A percentile compares a stretch with the other conserved stretches of the same genome.
phyloP scores from a whole-genome alignment of 1,284 basidiomycete species.

The Cystobasidium pallidum region DNA sequence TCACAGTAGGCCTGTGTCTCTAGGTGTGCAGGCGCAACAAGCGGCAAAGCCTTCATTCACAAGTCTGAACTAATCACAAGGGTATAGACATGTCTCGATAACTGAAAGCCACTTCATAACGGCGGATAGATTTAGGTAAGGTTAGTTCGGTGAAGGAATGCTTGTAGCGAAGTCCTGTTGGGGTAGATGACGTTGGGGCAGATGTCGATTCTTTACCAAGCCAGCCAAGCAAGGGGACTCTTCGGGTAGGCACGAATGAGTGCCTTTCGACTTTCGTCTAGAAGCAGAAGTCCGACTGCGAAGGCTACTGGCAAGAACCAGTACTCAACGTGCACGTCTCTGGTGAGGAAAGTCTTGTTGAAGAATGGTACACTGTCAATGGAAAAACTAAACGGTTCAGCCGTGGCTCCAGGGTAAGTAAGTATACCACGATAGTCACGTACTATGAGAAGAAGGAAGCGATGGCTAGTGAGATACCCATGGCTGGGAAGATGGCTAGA shows the following conservation, averaged over 20 bases:
- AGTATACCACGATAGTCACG: background rate
- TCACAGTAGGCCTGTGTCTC: no score
- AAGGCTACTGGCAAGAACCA: constrained; percentile 62
- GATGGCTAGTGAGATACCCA: constrained; percentile 60
- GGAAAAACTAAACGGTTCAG: background rate
- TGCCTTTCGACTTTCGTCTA: constrained; percentile 55
- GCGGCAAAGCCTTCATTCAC: no score
- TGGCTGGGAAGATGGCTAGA: constrained; percentile 61
- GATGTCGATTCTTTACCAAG: constrained; percentile 53
- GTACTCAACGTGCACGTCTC: constrained; percentile 62
- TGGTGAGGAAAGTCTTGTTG: constrained; percentile 64
- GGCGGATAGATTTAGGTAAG: no score
- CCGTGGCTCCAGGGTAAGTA: no score
- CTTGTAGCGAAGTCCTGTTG: no score
- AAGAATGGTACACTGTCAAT: constrained; percentile 46
- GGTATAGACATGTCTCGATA: no score
- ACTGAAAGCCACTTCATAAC: no score
- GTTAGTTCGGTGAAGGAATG: no score
- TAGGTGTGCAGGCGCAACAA: no score
- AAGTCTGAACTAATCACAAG: no score
- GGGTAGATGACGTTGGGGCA: no score
- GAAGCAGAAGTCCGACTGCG: constrained; percentile 56
- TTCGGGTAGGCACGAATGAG: constrained; percentile 53
- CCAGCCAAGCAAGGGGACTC: constrained; percentile 52
- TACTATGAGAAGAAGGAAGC: constrained; percentile 61